Evolutionary conservation across 2,329 filamentous ascomycete species (phyloP), one percentile per base, ranked within the genome.

Genomic region (Parascedosporium putredinis): DNA sequence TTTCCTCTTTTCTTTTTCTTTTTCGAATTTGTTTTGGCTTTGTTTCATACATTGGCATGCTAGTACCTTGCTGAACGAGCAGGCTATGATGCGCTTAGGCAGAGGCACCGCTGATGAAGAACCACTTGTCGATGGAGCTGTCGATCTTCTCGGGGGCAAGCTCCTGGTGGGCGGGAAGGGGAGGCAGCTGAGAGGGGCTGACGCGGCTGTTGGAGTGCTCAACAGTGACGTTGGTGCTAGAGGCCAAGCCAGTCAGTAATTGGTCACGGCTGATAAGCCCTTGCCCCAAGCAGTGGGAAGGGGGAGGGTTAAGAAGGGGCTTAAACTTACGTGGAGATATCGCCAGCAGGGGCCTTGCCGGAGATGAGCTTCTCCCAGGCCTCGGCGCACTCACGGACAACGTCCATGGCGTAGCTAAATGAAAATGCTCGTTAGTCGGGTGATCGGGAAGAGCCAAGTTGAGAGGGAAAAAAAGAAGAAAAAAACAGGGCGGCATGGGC

Each of bases 71-170:
- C 20, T 42, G 20, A 20, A 20, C 20, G 38, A 20, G 7, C 20
- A 16, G 23, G 12, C 12, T 23, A 42, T 42, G 18, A 27, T 6
- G 23, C 9, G 23, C 36, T 74, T 86, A 91, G 61, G 84, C 77
- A 60, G 89, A 88, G 65, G 93, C 93, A 71, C 93, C 93, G 69
- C 89, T 95, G 73, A 98, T 98, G 83, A 97, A 98, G 86, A 98
- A 98, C 93, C 93, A 98, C 83, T 98, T 98, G 82, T 98, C 93
- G 66, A 97, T 95, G 71, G 84, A 94, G 67, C 82, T 79, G 67
- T 98, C 93, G 61, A 98, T 95, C 64, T 91, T 90, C 57, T 84
- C 91, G 53, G 93, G 82, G 50, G 79, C 67, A 52, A 94, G 75
- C 63, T 94, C 84, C 80, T 96, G 79, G 72, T 86, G 76, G 56